phyloP scores from a whole-genome alignment of 208 protist species.

The Wallacemonas sp. region DNA sequence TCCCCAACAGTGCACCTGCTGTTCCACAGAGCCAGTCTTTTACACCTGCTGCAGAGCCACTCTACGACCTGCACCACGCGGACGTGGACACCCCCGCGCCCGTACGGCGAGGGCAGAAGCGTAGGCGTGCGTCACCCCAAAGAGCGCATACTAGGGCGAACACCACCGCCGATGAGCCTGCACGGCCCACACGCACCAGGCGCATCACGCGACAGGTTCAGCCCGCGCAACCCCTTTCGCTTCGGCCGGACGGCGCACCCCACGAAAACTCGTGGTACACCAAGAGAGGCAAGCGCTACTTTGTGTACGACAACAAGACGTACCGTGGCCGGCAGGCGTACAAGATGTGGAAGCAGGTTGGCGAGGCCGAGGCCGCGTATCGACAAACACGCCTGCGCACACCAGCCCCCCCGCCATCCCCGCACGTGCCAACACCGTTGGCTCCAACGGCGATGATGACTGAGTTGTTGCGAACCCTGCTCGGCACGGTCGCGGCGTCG shows the following conservation, averaged over 20 bases:
- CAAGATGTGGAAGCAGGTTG: slow-evolving; percentile 69
- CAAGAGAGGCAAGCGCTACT: slow-evolving; percentile 43
- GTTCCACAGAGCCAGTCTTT: not conserved
- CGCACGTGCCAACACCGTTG: not conserved
- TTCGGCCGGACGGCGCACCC: slow-evolving; percentile 41
- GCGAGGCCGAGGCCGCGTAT: slow-evolving; percentile 10
- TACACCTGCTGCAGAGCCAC: not conserved
- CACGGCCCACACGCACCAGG: not conserved
- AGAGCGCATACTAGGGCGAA: too few species aligned
- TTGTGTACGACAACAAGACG: slow-evolving; percentile 65
- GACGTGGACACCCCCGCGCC: too few species aligned
- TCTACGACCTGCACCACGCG: too few species aligned
- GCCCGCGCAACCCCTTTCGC: too few species aligned
- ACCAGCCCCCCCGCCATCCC: not conserved
- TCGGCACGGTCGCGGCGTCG: too few species aligned
- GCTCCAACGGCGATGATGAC: too few species aligned
- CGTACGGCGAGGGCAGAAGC: not conserved
- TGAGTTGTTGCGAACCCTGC: too few species aligned
- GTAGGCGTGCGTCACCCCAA: too few species aligned
- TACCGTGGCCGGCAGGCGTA: slow-evolving; percentile 67
- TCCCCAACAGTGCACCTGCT: too few species aligned
- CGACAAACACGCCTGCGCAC: not conserved
- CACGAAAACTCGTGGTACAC: slow-evolving; percentile 69
- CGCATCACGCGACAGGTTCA: not conserved
- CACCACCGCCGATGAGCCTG: too few species aligned